Base-by-base conservation (phyloP, 228 moss, liverwort and hornwort genomes). In the Sphagnum fallax region DNA sequence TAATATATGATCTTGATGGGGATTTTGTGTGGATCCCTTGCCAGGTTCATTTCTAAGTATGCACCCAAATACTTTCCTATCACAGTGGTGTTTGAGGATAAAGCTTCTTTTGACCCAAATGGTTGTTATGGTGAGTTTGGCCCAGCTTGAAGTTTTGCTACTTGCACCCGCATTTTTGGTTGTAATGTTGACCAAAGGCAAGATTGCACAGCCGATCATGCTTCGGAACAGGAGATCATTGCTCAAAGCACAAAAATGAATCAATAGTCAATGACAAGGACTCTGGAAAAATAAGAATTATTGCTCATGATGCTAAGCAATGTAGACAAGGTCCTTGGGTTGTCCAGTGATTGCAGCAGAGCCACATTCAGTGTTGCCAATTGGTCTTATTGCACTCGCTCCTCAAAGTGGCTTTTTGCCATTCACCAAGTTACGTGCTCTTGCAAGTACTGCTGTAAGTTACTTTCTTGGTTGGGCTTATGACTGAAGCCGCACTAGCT, bases 351-450 rank as follows among this genome's bases (percentile, higher is more conserved):
- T 97, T 70, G 97, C 87, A 78, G 65, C 74, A 68, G 93, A 97
- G 73, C 93, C 97, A 51, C 97, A 97, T 79, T 91, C 91, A 6
- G 85, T 91, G 63, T 77, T 97, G 60, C 97, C 97, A 4, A 68
- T 97, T 72, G 88, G 83, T 64, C 80, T 91, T 61, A 15, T 97
- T 51, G 80, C 71, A 71, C 79, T 91, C 51, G 85, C 88, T 62
- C 67, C 71, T 50, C 83, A 87, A 59, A 87, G 80, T 49, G 91
- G 86, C 60, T 65, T 79, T 9, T 14, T 93, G 78, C 97, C 93
- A 16, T 47, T 93, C 4, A 67, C 52, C 5, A 85, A 89, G 71
- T 5, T 79, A 7, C 87, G 91, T 61, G 84, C 77, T 49, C 85
- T 93, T 70, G 97, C 88, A 63, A 93, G 83, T 47, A 86, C 77